Conservation (phyloP, 208 protist genomes). For the Balamuthia mandrillaris region DNA sequence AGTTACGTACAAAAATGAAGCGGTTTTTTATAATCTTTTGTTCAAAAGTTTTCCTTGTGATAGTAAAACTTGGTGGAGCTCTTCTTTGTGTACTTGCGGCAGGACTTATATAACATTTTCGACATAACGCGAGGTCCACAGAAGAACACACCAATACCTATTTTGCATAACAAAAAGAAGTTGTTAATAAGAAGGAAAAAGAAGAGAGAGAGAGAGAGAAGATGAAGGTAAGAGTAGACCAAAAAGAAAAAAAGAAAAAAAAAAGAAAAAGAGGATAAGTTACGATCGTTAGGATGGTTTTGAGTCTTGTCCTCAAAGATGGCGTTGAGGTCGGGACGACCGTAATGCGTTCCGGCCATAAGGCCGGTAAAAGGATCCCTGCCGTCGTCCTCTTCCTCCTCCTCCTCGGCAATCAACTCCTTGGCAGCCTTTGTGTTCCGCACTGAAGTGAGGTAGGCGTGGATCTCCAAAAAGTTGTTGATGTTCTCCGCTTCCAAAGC, state of each 20-base stretch:
- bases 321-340: slow-evolving; percentile 61
- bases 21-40: neutral
- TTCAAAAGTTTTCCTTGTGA: slow-evolving; percentile 68
- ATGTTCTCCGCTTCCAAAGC: slow-evolving; percentile 55
- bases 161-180: neutral
- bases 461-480: slow-evolving; percentile 58
- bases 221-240: neutral
- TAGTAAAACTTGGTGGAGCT: slow-evolving; percentile 54
- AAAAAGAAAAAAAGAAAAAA: slow-evolving; percentile 48
- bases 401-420: slow-evolving; percentile 56
- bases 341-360: slow-evolving; percentile 53
- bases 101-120: slow-evolving; percentile 45
- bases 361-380: slow-evolving; percentile 45
- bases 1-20: neutral
- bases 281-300: slow-evolving; percentile 39
- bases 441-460: slow-evolving; percentile 61
- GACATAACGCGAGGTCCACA: slow-evolving; percentile 60
- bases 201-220: neutral
- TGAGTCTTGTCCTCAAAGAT: slow-evolving; percentile 48
- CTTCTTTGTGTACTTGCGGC: slow-evolving; percentile 42
- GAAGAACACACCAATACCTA: slow-evolving; percentile 52
- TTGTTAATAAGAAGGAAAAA: neutral
- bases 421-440: slow-evolving; percentile 51
- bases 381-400: neutral
- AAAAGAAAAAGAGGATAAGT: slow-evolving; percentile 65